Percentiles rank a stretch among this genome's conserved stretches.
These are phyloP conservation scores for Aspergillus fumigatus DNA, from an alignment of 2,329 filamentous ascomycete species.

Conservation along the genomic window DNA sequence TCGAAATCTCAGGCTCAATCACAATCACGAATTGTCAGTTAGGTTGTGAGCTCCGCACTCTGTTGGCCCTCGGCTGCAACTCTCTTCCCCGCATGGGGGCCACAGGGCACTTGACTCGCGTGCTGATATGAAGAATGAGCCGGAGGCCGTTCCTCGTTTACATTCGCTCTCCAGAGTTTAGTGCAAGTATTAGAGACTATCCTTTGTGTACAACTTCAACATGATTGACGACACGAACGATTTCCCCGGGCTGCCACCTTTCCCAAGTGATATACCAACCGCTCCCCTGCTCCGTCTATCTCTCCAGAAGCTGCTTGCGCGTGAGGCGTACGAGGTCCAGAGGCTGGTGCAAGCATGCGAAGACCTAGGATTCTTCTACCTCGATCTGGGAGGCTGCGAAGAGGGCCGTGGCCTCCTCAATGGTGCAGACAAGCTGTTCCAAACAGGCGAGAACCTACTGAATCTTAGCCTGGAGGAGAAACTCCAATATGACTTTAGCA, in stretches of 20 bases:
- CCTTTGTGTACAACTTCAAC: not conserved
- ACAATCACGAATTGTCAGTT: not conserved
- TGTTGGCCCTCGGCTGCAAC: conserved; percentile 5
- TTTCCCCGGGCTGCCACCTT: conserved; percentile 34
- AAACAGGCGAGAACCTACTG: conserved; percentile 45
- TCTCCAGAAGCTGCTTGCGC: conserved; percentile 33
- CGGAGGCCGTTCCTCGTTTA: not conserved
- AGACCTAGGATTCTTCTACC: conserved; percentile 55
- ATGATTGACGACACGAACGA: conserved; percentile 5
- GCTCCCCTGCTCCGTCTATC: conserved; percentile 43
- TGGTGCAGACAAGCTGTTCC: conserved; percentile 45
- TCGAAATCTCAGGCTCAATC: not conserved
- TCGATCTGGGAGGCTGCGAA: conserved; percentile 42
- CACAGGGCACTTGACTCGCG: not conserved
- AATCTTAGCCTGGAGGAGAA: conserved; percentile 49
- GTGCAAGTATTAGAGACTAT: not conserved
- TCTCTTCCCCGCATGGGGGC: not conserved
- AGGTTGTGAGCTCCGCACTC: not conserved
- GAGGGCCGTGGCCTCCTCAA: conserved; percentile 39
- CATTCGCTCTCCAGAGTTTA: not conserved
- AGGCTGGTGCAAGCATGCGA: conserved; percentile 38
- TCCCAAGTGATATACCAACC: conserved; percentile 39
- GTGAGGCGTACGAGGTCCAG: conserved; percentile 31
- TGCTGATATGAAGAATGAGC: not conserved
- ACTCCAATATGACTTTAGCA: conserved; percentile 50